Percentiles rank a stretch among this genome's conserved stretches.
phyloP scores from a whole-genome alignment of 495 filamentous ascomycete genomes.

The Podospora didyma region DNA sequence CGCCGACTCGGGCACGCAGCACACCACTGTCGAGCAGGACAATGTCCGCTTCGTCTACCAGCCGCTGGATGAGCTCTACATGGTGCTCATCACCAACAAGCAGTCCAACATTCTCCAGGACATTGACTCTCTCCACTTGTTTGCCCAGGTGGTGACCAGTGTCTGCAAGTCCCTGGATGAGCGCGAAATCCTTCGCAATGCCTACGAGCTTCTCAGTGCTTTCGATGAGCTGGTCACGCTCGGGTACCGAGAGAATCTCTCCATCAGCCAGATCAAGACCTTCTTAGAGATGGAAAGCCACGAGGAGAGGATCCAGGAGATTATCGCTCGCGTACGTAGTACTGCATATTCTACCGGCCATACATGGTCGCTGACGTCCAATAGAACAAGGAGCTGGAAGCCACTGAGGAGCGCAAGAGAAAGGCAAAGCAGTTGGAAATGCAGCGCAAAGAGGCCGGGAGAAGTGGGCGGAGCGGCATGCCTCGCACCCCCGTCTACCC shows the following conservation, averaged over 20 bases:
- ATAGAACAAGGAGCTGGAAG: conserved; percentile 97
- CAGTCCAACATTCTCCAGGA: conserved; percentile 99
- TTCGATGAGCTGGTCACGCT: conserved; percentile 95
- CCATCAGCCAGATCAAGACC: conserved; percentile 92
- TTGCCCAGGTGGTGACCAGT: conserved; percentile 92
- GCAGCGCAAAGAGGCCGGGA: conserved; percentile 86
- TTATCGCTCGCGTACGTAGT: conserved; percentile 77
- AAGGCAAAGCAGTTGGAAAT: conserved; percentile 98
- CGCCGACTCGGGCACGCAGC: conserved; percentile 88
- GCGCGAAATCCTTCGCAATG: conserved; percentile 87
- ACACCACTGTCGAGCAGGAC: conserved; percentile 97
- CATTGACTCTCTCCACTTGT: conserved; percentile 95
- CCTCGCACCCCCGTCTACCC: conserved; percentile 78
- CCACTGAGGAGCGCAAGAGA: conserved; percentile 92
- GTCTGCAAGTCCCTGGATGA: conserved; percentile 96
- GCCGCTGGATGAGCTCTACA: conserved; percentile 97
- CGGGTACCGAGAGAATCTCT: conserved; percentile 93
- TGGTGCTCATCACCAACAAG: conserved; percentile 98
- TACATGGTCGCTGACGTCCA: conserved; percentile 23
- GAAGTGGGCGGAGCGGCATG: conserved; percentile 48
- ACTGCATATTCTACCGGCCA: not conserved
- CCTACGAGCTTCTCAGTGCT: conserved; percentile 90
- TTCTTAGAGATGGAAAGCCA: conserved; percentile 99
- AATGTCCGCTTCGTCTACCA: conserved; percentile 99
- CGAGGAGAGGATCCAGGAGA: conserved; percentile 97